phyloP scores from a whole-genome alignment of 768 basidiomycete genomes.

The Lactarius tabidus region DNA sequence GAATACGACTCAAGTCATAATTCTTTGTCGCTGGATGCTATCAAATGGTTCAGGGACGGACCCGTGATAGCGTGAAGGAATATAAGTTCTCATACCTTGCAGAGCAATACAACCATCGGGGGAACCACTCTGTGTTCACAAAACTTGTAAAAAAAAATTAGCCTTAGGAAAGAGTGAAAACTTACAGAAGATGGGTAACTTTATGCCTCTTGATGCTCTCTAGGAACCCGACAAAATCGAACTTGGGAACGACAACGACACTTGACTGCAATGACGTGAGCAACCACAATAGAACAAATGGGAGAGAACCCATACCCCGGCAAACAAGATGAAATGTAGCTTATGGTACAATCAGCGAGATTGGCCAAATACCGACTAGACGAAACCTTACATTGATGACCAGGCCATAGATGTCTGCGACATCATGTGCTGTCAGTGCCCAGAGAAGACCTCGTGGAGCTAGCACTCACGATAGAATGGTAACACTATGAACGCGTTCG shows the following conservation, averaged over 20 bases:
- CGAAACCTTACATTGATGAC: constrained; percentile 24
- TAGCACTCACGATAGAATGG: constrained; percentile 31
- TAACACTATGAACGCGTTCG: constrained; percentile 26
- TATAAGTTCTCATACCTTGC: constrained; percentile 29
- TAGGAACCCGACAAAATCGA: constrained; percentile 33
- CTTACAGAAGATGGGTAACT: constrained; percentile 35
- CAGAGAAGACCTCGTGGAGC: not conserved
- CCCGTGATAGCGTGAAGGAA: not conserved
- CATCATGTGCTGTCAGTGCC: not conserved
- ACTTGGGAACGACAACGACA: constrained; percentile 34
- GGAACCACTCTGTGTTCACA: constrained; percentile 27
- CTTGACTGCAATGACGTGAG: constrained; percentile 27
- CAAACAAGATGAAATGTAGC: constrained; percentile 31
- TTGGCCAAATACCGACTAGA: not conserved
- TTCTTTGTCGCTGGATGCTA: constrained; percentile 33
- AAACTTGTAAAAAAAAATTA: not conserved
- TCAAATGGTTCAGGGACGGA: not conserved
- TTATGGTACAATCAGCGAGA: constrained; percentile 12
- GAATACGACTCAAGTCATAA: constrained; percentile 31
- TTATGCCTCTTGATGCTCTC: constrained; percentile 33
- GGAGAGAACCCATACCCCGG: constrained; percentile 24
- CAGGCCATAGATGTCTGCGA: constrained; percentile 45
- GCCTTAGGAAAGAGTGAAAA: not conserved
- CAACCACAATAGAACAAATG: no score
- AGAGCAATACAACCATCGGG: constrained; percentile 32